phyloP scores from a whole-genome alignment of 768 basidiomycete species.

The Postia placenta region DNA sequence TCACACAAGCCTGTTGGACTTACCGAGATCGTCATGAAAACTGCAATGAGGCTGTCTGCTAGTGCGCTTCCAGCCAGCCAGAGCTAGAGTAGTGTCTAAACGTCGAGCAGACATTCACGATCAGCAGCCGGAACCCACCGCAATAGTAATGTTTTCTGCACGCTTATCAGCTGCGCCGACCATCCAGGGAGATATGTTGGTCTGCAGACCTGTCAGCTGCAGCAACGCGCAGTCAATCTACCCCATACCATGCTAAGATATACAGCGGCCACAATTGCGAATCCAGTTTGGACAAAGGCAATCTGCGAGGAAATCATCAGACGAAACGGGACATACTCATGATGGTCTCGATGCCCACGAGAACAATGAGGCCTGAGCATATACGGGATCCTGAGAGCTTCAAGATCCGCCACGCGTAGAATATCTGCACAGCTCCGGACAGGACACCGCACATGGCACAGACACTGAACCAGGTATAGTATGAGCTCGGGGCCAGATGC shows the following conservation, averaged over 20 bases:
- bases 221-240: not conserved
- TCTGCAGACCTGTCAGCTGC: no score
- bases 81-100: not conserved
- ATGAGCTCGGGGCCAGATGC: not conserved
- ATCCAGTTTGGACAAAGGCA: not conserved
- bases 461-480: not conserved
- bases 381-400: not conserved
- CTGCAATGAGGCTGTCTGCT: not conserved
- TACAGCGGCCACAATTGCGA: not conserved
- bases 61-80: not conserved
- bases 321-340: not conserved
- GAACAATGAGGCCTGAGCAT: not conserved
- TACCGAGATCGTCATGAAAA: not conserved
- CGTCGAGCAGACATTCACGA: not conserved
- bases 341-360: not conserved
- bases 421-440: not conserved
- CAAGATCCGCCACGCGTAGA: not conserved
- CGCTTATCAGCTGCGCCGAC: not conserved
- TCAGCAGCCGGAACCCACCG: not conserved
- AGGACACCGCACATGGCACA: not conserved
- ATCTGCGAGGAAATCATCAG: not conserved
- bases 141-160: not conserved
- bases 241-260: no score
- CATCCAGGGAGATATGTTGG: no score
- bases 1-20: not conserved